A percentile compares a stretch with the other conserved stretches of the same genome.
phyloP scores from a whole-genome alignment of 441 rosid genomes.

The Bocquillonia castaneifolia region DNA sequence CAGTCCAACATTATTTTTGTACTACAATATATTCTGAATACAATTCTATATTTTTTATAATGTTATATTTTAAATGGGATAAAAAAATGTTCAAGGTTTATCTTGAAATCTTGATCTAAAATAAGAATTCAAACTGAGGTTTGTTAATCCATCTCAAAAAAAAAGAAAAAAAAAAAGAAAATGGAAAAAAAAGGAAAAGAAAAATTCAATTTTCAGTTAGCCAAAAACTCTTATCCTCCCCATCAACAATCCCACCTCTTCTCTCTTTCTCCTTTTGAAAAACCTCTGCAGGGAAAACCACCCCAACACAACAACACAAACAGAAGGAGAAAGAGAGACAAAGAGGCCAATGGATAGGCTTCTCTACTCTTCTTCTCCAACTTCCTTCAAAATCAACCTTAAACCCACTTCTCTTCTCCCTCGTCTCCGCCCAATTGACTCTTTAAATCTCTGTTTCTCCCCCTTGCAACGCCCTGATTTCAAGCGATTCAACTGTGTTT shows the following conservation, averaged over 20 bases:
- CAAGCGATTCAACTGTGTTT: constrained; percentile 41
- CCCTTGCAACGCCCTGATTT: constrained; percentile 27
- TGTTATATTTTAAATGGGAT: no score
- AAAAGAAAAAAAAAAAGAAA: no score
- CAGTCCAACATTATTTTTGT: no score
- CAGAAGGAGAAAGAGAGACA: constrained; percentile 1
- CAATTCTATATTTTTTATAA: no score
- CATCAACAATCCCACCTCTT: constrained; percentile 1
- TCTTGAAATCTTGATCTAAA: no score
- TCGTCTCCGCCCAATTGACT: constrained; percentile 36
- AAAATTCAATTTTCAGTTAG: constrained; percentile 19
- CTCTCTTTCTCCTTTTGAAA: constrained; percentile 9
- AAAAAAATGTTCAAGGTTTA: no score
- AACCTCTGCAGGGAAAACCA: background rate
- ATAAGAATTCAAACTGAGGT: no score
- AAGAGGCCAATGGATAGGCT: constrained; percentile 86
- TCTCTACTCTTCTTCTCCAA: constrained; percentile 59
- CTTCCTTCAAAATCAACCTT: constrained; percentile 31
- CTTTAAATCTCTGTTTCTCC: constrained; percentile 28
- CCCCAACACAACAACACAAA: background rate
- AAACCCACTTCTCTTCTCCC: constrained; percentile 38
- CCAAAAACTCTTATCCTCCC: constrained; percentile 29
- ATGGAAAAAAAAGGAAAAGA: no score
- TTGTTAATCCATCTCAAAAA: no score
- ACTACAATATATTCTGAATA: no score